Base-by-base conservation (phyloP, 345 rosid species). In the Anastatica hierochuntica region DNA sequence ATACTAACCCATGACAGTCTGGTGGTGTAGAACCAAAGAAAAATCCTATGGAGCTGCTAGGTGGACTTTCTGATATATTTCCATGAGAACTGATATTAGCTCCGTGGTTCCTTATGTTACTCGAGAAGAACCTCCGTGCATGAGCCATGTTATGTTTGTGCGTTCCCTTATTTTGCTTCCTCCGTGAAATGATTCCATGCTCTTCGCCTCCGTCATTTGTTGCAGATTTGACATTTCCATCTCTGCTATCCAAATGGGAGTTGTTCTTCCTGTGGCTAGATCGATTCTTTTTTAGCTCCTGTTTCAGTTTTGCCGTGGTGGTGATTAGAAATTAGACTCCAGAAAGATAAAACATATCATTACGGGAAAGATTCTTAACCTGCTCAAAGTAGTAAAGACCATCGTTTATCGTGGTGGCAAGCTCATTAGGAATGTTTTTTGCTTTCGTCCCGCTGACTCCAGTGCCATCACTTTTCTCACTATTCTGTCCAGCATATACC, bases 21-120 rank as follows among this genome's bases (percentile, higher is more conserved):
- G 98, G 98, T 53, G 98, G 95, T 4, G 96, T 92, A 53, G 96
- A 83, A 51, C 96, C 83, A 67, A 78, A 92, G 90, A 85, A 92
- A 76, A 69, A 92, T 54, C 98, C 98, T 44, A 92, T 81, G 26
- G 98, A 83, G 73, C 78, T 76, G 66, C 94, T 88, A 35, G 98
- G 98, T 13, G 96, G 98, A 68, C 95, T 88, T 81, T 92, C 98
- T 10, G 96, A 88, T 57, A 75, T 24, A 45, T 49, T 33, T 64
- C 85, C 95, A 64, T 36, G 56, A 35, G 87, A 61, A 65, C 66
- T 82, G 33, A 64, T 78, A 5, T 21, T 21, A 21, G 24, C 24
- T 21, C 24, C 24, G 43, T 76, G 90, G 69, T 79, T 85, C 72
- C 72, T 83, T 41, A 68, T 74, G 83, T 83, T 85, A 78, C 85